phyloP scores from a whole-genome alignment of 805 yeast species.

The Barnettozyma sucrosica region DNA sequence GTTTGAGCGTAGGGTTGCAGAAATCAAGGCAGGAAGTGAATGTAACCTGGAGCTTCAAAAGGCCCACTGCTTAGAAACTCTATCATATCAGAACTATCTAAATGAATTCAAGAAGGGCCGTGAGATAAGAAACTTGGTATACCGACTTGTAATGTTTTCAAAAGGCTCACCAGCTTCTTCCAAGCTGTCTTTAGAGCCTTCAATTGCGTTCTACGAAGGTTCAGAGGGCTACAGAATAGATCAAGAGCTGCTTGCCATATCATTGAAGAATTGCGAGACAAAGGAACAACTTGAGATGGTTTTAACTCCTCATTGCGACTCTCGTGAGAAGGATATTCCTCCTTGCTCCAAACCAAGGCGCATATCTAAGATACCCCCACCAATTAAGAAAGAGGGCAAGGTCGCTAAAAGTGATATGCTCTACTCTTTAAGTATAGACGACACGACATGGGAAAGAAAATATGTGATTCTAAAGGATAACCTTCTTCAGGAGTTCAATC shows the following conservation, averaged over 20 bases:
- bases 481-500: slow-evolving; percentile 29
- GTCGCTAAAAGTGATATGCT: slow-evolving; percentile 39
- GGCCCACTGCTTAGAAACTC: slow-evolving; percentile 37
- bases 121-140: slow-evolving; percentile 15
- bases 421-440: slow-evolving; percentile 42
- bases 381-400: slow-evolving; percentile 4
- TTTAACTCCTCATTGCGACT: not conserved
- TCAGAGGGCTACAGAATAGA: slow-evolving; percentile 1
- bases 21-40: slow-evolving; percentile 26
- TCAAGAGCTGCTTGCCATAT: not conserved
- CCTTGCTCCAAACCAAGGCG: not conserved
- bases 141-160: slow-evolving; percentile 9
- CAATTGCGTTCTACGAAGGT: not conserved
- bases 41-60: slow-evolving; percentile 30
- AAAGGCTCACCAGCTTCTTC: not conserved
- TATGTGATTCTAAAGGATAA: slow-evolving; percentile 78
- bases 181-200: not conserved
- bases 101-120: slow-evolving; percentile 24
- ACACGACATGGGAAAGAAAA: slow-evolving; percentile 77
- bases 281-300: not conserved
- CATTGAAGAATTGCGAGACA: not conserved
- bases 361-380: not conserved
- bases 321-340: not conserved
- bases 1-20: slow-evolving; percentile 11
- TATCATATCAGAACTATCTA: slow-evolving; percentile 40